Conservation (phyloP, 2,329 filamentous ascomycete genomes). For the Fusarium sublunatum region DNA sequence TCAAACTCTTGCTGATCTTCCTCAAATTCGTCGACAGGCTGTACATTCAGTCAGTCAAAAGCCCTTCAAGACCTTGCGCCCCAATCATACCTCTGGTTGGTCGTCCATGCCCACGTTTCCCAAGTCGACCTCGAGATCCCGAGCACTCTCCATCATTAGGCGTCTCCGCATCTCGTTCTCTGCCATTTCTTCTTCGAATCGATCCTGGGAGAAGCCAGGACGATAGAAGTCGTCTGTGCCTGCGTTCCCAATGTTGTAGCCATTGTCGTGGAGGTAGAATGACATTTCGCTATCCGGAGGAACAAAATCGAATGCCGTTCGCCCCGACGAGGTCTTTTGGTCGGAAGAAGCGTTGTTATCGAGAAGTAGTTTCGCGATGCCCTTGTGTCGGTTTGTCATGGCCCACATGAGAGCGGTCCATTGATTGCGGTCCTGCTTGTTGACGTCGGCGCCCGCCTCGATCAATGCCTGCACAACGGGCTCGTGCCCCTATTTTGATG, state of each 20-base stretch:
- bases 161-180: conserved; percentile 94
- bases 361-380: conserved; percentile 90
- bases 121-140: conserved; percentile 94
- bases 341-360: conserved; percentile 96
- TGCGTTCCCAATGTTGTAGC: conserved; percentile 86
- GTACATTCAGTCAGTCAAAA: conserved; percentile 9
- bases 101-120: conserved; percentile 97
- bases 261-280: conserved; percentile 92
- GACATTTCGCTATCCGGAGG: conserved; percentile 96
- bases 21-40: conserved; percentile 81
- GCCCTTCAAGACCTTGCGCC: neutral
- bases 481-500: conserved; percentile 77
- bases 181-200: conserved; percentile 96
- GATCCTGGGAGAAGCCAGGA: conserved; percentile 89
- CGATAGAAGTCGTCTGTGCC: conserved; percentile 94
- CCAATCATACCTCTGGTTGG: conserved; percentile 79
- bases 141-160: conserved; percentile 99
- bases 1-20: conserved; percentile 95
- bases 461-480: conserved; percentile 86
- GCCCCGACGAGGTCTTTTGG: conserved; percentile 91
- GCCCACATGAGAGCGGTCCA: conserved; percentile 99
- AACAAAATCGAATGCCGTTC: conserved; percentile 95
- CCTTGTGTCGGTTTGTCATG: conserved; percentile 98
- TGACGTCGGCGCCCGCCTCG: conserved; percentile 86
- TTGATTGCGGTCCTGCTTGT: conserved; percentile 93